A percentile compares a stretch with the other conserved stretches of the same genome.
Evolutionary conservation across 1,284 basidiomycete species (phyloP).

Genomic region (Xerocomus amazonicus): DNA sequence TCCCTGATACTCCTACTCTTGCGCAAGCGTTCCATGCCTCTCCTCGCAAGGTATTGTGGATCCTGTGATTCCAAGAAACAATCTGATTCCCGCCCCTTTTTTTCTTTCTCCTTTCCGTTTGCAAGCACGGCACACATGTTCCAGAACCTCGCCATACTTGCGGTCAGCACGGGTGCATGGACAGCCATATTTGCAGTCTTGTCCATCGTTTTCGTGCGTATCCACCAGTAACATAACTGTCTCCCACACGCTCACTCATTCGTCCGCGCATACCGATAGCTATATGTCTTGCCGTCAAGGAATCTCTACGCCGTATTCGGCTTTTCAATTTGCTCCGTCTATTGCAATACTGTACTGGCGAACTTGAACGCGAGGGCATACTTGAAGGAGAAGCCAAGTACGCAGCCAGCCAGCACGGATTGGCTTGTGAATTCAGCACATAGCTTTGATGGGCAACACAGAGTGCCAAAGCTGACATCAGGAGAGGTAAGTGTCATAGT

Average conservation of each 20-base stretch:
- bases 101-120: no score
- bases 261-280: background rate
- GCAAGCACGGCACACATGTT: no score
- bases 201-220: slow-evolving; percentile 7
- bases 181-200: no score
- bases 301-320: background rate
- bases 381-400: background rate
- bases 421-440: background rate
- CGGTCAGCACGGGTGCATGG: no score
- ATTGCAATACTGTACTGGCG: slow-evolving; percentile 15
- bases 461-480: background rate
- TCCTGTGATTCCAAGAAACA: no score
- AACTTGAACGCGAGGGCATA: slow-evolving; percentile 14
- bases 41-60: background rate
- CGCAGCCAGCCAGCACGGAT: no score
- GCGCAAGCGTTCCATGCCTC: background rate
- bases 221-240: no score
- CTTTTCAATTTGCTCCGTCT: slow-evolving; percentile 10
- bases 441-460: background rate
- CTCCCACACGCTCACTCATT: no score
- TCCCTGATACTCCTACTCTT: slow-evolving; percentile 8
- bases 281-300: background rate
- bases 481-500: background rate
- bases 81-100: no score
- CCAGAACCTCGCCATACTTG: no score